Evolutionary conservation across 1,139 yeast species (phyloP).

Genomic region (Magnusiomyces suaveolens): DNA sequence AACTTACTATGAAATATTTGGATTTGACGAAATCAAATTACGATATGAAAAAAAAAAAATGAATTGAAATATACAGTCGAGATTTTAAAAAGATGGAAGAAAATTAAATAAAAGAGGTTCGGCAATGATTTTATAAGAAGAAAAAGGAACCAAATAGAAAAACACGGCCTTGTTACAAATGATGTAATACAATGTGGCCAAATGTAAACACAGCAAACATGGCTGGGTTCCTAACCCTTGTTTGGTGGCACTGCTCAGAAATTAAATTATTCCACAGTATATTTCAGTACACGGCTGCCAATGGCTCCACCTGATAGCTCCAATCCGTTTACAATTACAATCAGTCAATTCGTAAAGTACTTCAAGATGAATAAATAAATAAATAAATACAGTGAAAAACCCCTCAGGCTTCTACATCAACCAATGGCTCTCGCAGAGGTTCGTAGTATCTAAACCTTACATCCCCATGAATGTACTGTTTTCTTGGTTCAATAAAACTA

Average conservation of each 20-base stretch:
- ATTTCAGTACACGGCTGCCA: neutral
- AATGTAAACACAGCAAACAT: neutral
- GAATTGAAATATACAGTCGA: too few species aligned
- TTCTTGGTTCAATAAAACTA: slow-evolving; percentile 5
- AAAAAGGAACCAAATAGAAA: neutral
- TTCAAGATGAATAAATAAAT: neutral
- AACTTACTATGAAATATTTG: neutral
- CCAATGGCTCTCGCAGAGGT: neutral
- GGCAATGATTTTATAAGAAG: neutral
- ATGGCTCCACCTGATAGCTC: too few species aligned
- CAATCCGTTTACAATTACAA: neutral
- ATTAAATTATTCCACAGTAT: too few species aligned
- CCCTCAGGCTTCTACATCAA: neutral
- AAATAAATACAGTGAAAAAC: neutral
- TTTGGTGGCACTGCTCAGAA: neutral
- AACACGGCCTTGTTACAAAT: neutral
- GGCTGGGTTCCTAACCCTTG: neutral
- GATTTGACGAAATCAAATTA: neutral
- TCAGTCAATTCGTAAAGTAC: neutral
- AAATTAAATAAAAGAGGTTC: neutral
- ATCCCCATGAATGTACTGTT: neutral
- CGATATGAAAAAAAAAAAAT: neutral
- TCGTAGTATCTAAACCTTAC: neutral
- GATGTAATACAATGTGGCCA: neutral
- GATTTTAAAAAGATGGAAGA: too few species aligned